These are phyloP conservation scores for Scleromitrula shiraiana DNA, from an alignment of 2,329 filamentous ascomycete genomes.

Conservation along the genomic window DNA sequence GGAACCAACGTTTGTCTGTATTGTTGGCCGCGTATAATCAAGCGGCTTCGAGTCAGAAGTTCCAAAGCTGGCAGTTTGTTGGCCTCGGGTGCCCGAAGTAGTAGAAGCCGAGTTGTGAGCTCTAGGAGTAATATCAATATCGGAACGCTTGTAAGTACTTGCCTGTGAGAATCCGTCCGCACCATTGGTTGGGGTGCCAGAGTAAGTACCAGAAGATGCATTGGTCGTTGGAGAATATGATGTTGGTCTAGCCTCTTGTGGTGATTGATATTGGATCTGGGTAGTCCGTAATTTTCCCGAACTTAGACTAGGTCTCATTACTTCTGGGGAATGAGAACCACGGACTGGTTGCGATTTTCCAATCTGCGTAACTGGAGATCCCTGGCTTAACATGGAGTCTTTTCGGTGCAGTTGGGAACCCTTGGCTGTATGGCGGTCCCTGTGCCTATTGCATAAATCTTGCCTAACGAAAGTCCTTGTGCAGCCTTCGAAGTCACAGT, in stretches of 20 bases:
- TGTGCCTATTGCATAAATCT: constrained; percentile 80
- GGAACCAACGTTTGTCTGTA: constrained; percentile 40
- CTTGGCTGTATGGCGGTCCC: constrained; percentile 72
- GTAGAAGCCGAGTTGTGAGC: constrained; percentile 16
- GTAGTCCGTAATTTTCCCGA: constrained; percentile 21
- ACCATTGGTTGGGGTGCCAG: constrained; percentile 22
- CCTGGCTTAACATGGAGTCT: constrained; percentile 51
- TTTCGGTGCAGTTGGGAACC: constrained; percentile 70
- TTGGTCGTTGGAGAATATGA: constrained; percentile 27
- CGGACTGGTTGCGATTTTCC: constrained; percentile 19
- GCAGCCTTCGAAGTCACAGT: constrained; percentile 88
- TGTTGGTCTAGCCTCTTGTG: constrained; percentile 23
- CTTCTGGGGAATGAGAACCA: constrained; percentile 27
- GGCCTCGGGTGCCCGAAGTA: constrained; percentile 15
- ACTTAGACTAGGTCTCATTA: constrained; percentile 22
- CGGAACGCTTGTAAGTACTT: constrained; percentile 24
- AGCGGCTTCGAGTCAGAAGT: constrained; percentile 25
- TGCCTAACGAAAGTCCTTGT: constrained; percentile 85
- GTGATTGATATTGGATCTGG: constrained; percentile 28
- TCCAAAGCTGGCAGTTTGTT: constrained; percentile 28
- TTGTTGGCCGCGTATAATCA: constrained; percentile 37
- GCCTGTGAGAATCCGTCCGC: constrained; percentile 19
- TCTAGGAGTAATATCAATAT: constrained; percentile 25
- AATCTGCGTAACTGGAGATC: constrained; percentile 29
- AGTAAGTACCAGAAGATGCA: constrained; percentile 25